These are phyloP conservation scores for Lathyrus sativus DNA, from an alignment of 306 rosid species.

Conservation along the genomic window DNA sequence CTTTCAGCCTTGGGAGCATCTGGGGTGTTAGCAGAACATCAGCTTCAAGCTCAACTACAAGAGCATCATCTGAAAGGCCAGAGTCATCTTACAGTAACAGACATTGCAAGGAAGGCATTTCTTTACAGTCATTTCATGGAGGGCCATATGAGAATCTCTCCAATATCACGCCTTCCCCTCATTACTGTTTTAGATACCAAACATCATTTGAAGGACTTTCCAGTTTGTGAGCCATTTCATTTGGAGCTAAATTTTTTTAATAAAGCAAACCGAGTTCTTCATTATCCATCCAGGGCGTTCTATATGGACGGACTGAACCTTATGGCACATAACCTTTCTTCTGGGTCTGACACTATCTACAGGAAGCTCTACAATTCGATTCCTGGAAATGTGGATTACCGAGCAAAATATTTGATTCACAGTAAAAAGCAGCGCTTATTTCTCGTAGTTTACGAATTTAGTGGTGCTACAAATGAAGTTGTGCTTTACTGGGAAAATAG, in stretches of 20 bases:
- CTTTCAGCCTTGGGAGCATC: slow-evolving; percentile 90
- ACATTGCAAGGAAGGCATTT: slow-evolving; percentile 95
- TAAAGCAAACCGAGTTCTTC: slow-evolving; percentile 91
- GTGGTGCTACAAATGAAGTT: slow-evolving; percentile 80
- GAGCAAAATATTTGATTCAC: slow-evolving; percentile 68
- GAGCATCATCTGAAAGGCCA: slow-evolving; percentile 85
- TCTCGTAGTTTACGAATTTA: slow-evolving; percentile 83
- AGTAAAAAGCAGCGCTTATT: slow-evolving; percentile 77
- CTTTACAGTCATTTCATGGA: slow-evolving; percentile 98
- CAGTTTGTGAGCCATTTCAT: slow-evolving; percentile 89
- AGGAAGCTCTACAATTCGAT: slow-evolving; percentile 80
- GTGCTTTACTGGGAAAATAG: slow-evolving; percentile 81
- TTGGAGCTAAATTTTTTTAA: slow-evolving; percentile 93
- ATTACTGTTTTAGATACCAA: slow-evolving; percentile 71
- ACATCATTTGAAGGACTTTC: slow-evolving; percentile 85
- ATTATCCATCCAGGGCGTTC: slow-evolving; percentile 88
- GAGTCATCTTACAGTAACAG: slow-evolving; percentile 73
- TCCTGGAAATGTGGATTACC: slow-evolving; percentile 87
- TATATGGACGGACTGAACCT: slow-evolving; percentile 80
- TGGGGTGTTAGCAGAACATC: slow-evolving; percentile 95
- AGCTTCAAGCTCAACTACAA: slow-evolving; percentile 95
- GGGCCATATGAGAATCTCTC: slow-evolving; percentile 86
- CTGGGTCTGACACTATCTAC: slow-evolving; percentile 78
- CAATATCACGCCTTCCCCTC: slow-evolving; percentile 95
- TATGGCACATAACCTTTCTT: slow-evolving; percentile 75